Evolutionary conservation across 2,329 filamentous ascomycete genomes (phyloP), one percentile per base, ranked within the genome.

Genomic region (Byssoonygena ceratinophila): DNA sequence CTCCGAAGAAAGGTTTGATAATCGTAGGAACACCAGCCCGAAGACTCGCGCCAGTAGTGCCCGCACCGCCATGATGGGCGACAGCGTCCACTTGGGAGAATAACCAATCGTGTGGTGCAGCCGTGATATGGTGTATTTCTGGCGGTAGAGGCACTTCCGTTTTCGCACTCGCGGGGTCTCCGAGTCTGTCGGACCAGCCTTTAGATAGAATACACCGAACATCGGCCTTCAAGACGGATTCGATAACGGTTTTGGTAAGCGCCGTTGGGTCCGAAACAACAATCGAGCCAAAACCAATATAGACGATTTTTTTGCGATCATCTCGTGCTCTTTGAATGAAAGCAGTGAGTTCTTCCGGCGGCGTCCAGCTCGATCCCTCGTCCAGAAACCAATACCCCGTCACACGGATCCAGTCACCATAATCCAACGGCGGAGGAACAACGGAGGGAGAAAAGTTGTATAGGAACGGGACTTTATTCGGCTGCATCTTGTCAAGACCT

Each of bases 321-420:
- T 73, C 73, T 2, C 87, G 80, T 2, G 92, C 91, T 61, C 84
- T 81, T n/a, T 78, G 70, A 64, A 98, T 97, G 62, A 98, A 98
- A 2, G 79, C 79, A 2, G 76, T 72, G 4, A 98, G 77, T 46
- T 91, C 88, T 25, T 76, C 67, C 0, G 90, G 85, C 1, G 92
- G 89, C 43, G 77, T 76, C 76, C 83, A 97, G 23, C 75, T 71
- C 54, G 75, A 68, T 2, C 73, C 75, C 67, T 96, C 91, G 59
- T 95, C 85, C 46, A 98, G 72, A 68, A 98, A 97, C 92, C 92
- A 98, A 71, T 98, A 97, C 0, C 92, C 92, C 0, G 92, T 97
- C 6, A 97, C 87, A 40, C 88, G 82, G 66, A 98, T 92, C 92
- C 92, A 98, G 67, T 97, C 92, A 39, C 87, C 91, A 70, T 90